Base-by-base conservation (phyloP, 768 basidiomycete species). In the Lactarius vividus region DNA sequence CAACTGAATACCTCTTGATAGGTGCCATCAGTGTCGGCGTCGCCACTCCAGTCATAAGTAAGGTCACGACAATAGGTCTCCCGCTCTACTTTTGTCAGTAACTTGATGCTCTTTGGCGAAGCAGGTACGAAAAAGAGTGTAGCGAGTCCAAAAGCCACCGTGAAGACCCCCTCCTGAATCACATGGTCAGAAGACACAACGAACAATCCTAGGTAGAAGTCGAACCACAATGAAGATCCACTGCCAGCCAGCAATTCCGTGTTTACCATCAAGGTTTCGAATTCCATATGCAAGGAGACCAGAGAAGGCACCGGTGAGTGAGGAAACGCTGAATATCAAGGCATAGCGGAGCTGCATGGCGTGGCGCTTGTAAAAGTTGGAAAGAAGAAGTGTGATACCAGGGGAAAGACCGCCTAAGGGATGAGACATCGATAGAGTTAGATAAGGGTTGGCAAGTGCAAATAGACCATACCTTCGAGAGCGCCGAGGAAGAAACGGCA, bases 151-250 rank as follows among this genome's bases (percentile, higher is more conserved):
- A 87, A 84, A 2, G 83, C 53, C 63, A 84, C 76, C 0, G 88
- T 89, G 74, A 91, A 85, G 2, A 83, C 73, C 0, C 89, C 89
- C 74, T 90, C 84, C 74, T 78, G 49, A 40, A 33, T 46, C 18
- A 55, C 53, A 26, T 35, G 37, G 35, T 37, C 13, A 13, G 28
- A 55, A 3, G 31, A 8, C 1, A 0, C 10, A 55, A 57, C 2
- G 11, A 2, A 16, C 39, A 13, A 11, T n/a, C n/a, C n/a, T n/a
- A n/a, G 28, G 11, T 3, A 49, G 2, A 42, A 7, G 2, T 63
- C 73, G 1, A 72, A 83, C 82, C 33, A 87, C 76, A 61, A 86
- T 84, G 73, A 87, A 86, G 54, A 88, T 83, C 87, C 85, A 90
- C 16, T 83, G 78, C 87, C 87, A 88, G 0, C 83, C 87, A 2